phyloP scores from a whole-genome alignment of 768 basidiomycete genomes.

The Collybiopsis confluens region DNA sequence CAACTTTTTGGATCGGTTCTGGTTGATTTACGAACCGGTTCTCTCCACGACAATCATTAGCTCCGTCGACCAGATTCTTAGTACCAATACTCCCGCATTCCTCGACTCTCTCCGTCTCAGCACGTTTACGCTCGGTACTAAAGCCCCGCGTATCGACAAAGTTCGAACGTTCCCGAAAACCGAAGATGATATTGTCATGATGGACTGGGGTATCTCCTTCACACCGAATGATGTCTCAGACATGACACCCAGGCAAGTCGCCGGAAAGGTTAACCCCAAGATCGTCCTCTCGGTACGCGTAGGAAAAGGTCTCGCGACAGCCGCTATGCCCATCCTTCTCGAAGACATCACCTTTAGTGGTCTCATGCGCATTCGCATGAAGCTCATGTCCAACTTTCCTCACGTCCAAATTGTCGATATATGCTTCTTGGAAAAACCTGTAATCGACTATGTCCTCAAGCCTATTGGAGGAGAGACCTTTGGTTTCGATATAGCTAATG shows the following conservation, averaged over 20 bases:
- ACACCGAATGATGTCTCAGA: slow-evolving; percentile 88
- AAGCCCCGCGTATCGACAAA: slow-evolving; percentile 88
- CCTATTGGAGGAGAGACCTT: slow-evolving; percentile 96
- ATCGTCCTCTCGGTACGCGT: slow-evolving; percentile 83
- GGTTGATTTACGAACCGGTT: slow-evolving; percentile 98
- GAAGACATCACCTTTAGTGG: slow-evolving; percentile 91
- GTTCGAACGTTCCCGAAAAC: slow-evolving; percentile 83
- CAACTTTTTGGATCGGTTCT: slow-evolving; percentile 92
- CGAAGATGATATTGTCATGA: slow-evolving; percentile 84
- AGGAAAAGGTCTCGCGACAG: slow-evolving; percentile 84
- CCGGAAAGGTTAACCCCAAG: slow-evolving; percentile 86
- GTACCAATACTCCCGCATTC: slow-evolving; percentile 79
- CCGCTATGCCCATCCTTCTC: slow-evolving; percentile 82
- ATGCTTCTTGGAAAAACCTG: slow-evolving; percentile 86
- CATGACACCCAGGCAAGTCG: slow-evolving; percentile 72
- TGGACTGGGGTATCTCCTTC: slow-evolving; percentile 97
- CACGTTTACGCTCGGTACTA: slow-evolving; percentile 93
- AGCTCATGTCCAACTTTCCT: slow-evolving; percentile 93
- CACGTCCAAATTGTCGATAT: slow-evolving; percentile 91
- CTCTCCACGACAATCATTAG: slow-evolving; percentile 79
- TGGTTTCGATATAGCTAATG: slow-evolving; percentile 84
- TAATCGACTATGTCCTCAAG: slow-evolving; percentile 94
- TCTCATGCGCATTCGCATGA: slow-evolving; percentile 80
- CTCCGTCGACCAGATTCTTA: slow-evolving; percentile 86
- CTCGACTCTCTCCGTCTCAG: slow-evolving; percentile 86